Evolutionary conservation across 495 filamentous ascomycete genomes (phyloP), one percentile per base, ranked within the genome.

Genomic region (Xylaria grammica): DNA sequence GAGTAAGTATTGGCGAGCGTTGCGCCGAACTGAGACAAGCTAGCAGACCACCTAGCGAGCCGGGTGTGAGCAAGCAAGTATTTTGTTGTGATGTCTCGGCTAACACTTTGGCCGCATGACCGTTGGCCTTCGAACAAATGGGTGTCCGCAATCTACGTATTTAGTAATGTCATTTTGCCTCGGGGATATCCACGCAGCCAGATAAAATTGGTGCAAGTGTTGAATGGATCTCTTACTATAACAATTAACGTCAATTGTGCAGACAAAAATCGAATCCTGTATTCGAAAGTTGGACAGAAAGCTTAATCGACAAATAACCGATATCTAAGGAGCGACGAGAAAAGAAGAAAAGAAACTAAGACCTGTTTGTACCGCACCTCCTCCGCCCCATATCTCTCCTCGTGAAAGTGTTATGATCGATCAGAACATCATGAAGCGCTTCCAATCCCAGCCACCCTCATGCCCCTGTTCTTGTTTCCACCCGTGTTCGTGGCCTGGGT

Each of bases 261-360:
- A 19, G 17, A 24, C n/a, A 38, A 26, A 32, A 46, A 1, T 8
- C 9, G 20, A 58, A 45, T 24, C n/a, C 3, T 59, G 56, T 48
- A 22, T 22, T 7, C 2, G 30, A 24, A 0, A 20, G 17, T n/a
- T 0, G n/a, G 13, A 10, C 2, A 46, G 27, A 50, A 6, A 22
- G 20, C 22, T n/a, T 40, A 29, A 50, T 29, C 22, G 19, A 27
- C 45, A 34, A 27, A 55, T 26, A 46, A 36, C 9, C 3, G 38
- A 20, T 22, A 3, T 19, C 20, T 42, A 62, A 52, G 11, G 60
- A 52, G 51, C 27, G 50, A 63, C n/a, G 6, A 63, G 60, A 48
- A 63, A 22, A n/a, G 50, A 63, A 63, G 24, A 55, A 30, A 26
- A 51, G 24, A 20, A 19, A 32, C 27, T 10, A 49, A 40, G 29